Evolutionary conservation across 192 early-diverging fungal species (phyloP).

Genomic region (Coemansia sp.): DNA sequence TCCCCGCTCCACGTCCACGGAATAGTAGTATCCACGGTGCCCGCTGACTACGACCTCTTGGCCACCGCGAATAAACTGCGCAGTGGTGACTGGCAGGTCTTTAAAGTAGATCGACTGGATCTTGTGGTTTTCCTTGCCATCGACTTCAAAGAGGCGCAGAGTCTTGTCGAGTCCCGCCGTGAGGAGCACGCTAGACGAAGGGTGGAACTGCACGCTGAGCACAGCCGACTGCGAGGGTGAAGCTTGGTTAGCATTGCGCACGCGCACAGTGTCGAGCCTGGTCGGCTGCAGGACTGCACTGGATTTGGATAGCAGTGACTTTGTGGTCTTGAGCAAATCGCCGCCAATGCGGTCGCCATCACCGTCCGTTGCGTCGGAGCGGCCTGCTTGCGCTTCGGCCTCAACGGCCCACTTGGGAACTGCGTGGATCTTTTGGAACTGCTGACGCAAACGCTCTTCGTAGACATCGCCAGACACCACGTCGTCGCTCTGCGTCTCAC

Average conservation of each 20-base stretch:
- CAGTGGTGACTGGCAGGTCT: slow-evolving; percentile 79
- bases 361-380: slow-evolving; percentile 49
- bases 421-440: slow-evolving; percentile 84
- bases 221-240: slow-evolving; percentile 58
- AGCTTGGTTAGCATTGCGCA: slow-evolving; percentile 35
- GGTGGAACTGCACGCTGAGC: slow-evolving; percentile 79
- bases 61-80: slow-evolving; percentile 75
- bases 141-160: slow-evolving; percentile 81
- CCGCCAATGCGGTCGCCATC: slow-evolving; percentile 42
- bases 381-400: slow-evolving; percentile 19
- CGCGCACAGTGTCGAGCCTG: slow-evolving; percentile 21
- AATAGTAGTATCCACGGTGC: slow-evolving; percentile 76
- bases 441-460: slow-evolving; percentile 74
- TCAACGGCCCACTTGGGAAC: slow-evolving; percentile 76
- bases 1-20: slow-evolving; percentile 79
- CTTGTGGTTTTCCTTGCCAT: slow-evolving; percentile 90
- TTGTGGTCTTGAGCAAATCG: slow-evolving; percentile 27
- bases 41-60: slow-evolving; percentile 73
- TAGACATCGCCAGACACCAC: slow-evolving; percentile 75
- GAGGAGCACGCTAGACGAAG: slow-evolving; percentile 80
- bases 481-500: slow-evolving; percentile 71
- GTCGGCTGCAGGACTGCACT: slow-evolving; percentile 14
- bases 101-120: slow-evolving; percentile 86
- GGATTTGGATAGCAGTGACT: slow-evolving; percentile 13
- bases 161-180: slow-evolving; percentile 89